These are phyloP conservation scores for Lecanicillium sp. DNA, from an alignment of 2,329 filamentous ascomycete genomes.

Conservation along the genomic window DNA sequence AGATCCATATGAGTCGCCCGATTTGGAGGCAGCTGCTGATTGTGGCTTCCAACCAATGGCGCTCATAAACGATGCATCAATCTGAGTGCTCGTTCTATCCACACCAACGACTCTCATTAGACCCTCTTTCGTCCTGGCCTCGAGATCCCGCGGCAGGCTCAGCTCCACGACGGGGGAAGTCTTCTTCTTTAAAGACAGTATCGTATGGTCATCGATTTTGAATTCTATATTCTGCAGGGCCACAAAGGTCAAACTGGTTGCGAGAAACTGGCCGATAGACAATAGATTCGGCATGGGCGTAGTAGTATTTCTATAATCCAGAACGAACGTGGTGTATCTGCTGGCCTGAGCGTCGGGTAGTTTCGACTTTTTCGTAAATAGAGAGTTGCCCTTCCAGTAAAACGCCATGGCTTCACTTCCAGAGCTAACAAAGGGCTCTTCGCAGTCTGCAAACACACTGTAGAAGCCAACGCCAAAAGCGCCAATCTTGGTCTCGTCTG, in stretches of 20 bases:
- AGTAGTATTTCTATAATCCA: constrained; percentile 85
- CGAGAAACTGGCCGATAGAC: constrained; percentile 83
- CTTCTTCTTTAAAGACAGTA: constrained; percentile 76
- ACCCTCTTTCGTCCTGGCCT: constrained; percentile 74
- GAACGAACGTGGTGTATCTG: constrained; percentile 78
- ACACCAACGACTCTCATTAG: constrained; percentile 82
- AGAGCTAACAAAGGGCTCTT: constrained; percentile 93
- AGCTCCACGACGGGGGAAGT: constrained; percentile 68
- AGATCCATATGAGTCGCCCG: constrained; percentile 40
- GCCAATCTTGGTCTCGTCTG: constrained; percentile 97
- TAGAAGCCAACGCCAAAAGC: constrained; percentile 99
- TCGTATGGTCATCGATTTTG: constrained; percentile 78
- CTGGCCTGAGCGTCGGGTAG: constrained; percentile 59
- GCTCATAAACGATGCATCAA: constrained; percentile 84
- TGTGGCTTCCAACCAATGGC: constrained; percentile 75
- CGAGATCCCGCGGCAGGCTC: constrained; percentile 67
- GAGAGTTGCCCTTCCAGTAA: constrained; percentile 97
- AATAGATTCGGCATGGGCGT: constrained; percentile 81
- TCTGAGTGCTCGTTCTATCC: constrained; percentile 79
- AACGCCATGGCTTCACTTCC: constrained; percentile 93
- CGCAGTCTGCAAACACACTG: constrained; percentile 95
- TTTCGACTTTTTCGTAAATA: constrained; percentile 82
- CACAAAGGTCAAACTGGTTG: constrained; percentile 93
- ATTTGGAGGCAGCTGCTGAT: constrained; percentile 29
- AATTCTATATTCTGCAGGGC: constrained; percentile 81